Evolutionary conservation across 345 rosid genomes (phyloP), one percentile per base, ranked within the genome.

Genomic region (Linum tenue): DNA sequence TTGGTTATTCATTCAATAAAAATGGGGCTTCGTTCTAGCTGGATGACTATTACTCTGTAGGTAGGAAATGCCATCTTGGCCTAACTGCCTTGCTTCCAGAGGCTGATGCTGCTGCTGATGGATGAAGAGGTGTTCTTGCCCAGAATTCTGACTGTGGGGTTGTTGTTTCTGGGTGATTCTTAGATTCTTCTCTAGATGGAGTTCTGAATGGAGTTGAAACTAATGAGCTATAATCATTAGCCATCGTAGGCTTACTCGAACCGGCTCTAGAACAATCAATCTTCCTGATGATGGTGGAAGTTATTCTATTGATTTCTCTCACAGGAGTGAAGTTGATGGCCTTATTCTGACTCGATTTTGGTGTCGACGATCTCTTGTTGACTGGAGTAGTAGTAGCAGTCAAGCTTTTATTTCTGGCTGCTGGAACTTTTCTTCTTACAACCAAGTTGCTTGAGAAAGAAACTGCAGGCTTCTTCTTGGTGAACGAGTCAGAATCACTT

Each of bases 271-370:
- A 83, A 60, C 78, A 70, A 60, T 87, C 97, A 51, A 83, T 79
- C 75, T 83, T 87, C 79, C 69, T 42, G 73, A 84, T 80, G 59
- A 83, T 82, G 59, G 72, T 66, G 64, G 92, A 82, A 55, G 91
- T 78, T 50, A 84, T 64, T 74, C 72, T 79, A 59, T 78, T 81
- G 62, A 83, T 14, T 77, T 88, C 92, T 74, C 78, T 60, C 39
- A 81, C 86, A 60, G 95, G 97, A 36, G 95, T 85, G 76, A 86
- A 81, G 69, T 66, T 79, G 75, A 80, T 76, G 35, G 90, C 78
- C 78, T 39, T 62, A 22, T 48, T 51, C n/a, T 69, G 81, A 59
- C 56, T 76, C 61, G 85, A 68, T 66, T 78, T 84, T 50, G 87
- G 95, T 57, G 92, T 81, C 64, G 3, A 9, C 10, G 74, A 67